phyloP scores from a whole-genome alignment of 495 filamentous ascomycete species.

The Lepraria neglecta region DNA sequence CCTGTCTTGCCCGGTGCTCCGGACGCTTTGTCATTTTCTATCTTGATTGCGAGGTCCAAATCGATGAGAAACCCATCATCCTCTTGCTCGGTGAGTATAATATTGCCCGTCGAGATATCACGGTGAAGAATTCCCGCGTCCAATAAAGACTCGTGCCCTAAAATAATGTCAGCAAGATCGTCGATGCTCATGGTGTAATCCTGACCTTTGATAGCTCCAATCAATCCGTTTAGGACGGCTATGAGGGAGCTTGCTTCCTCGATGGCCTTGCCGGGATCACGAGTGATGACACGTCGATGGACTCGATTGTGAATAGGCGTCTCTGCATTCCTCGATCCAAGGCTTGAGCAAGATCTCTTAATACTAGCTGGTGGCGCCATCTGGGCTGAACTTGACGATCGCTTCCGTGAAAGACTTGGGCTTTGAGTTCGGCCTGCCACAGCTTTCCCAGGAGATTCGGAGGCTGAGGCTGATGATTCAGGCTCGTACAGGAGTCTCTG shows the following conservation, averaged over 20 bases:
- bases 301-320: constrained; percentile 9
- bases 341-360: constrained; percentile 13
- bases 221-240: constrained; percentile 15
- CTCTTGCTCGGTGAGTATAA: constrained; percentile 36
- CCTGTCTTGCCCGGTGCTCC: constrained; percentile 32
- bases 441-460: constrained; percentile 19
- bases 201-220: constrained; percentile 21
- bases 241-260: constrained; percentile 13
- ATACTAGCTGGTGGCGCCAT: constrained; percentile 5
- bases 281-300: constrained; percentile 18
- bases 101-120: constrained; percentile 39
- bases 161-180: constrained; percentile 19
- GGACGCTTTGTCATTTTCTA: constrained; percentile 24
- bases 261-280: constrained; percentile 12
- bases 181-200: constrained; percentile 14
- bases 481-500: constrained; percentile 12
- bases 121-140: constrained; percentile 30
- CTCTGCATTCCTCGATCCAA: constrained; percentile 10
- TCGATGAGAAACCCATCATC: constrained; percentile 35
- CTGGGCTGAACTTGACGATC: constrained; percentile 14
- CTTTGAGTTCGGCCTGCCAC: constrained; percentile 8
- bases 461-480: constrained; percentile 26
- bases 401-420: constrained; percentile 13
- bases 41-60: constrained; percentile 33
- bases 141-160: constrained; percentile 35